A percentile compares a stretch with the other conserved stretches of the same genome.
phyloP scores from a whole-genome alignment of 2,329 filamentous ascomycete genomes.

The Didymella glomerata region DNA sequence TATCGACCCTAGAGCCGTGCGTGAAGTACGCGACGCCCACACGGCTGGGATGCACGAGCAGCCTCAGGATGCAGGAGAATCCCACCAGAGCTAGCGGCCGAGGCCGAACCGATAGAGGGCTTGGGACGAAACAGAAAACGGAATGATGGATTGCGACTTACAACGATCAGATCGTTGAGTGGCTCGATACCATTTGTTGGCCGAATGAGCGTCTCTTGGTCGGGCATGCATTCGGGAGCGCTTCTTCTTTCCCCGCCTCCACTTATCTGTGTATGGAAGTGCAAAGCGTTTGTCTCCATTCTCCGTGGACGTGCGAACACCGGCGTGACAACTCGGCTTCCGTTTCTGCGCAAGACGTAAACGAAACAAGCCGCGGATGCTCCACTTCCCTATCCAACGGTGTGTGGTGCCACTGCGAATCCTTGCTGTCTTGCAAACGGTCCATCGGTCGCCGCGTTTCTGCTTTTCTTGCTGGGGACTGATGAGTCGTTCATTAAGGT shows the following conservation, averaged over 20 bases:
- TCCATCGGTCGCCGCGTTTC: neutral
- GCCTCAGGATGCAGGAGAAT: neutral
- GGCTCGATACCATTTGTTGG: neutral
- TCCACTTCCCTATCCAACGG: constrained; percentile 1
- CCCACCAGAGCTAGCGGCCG: neutral
- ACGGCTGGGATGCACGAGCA: neutral
- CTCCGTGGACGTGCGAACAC: constrained; percentile 4
- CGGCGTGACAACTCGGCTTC: constrained; percentile 6
- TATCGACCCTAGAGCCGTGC: neutral
- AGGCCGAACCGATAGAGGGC: constrained; percentile 2
- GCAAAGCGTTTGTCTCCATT: constrained; percentile 6
- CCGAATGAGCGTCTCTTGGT: neutral
- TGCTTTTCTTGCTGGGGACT: neutral
- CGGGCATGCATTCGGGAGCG: neutral
- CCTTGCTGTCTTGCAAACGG: constrained; percentile 12
- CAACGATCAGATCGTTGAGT: neutral
- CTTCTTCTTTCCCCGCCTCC: neutral
- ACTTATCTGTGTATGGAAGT: constrained; percentile 1
- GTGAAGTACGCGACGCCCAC: neutral
- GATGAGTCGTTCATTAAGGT: constrained; percentile 12
- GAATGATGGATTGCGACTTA: neutral
- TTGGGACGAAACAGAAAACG: neutral
- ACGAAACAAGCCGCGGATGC: constrained; percentile 1
- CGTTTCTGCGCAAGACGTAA: neutral
- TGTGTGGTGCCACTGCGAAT: constrained; percentile 4